Conservation (phyloP, 139 green algal species). For the Closterium sp. region DNA sequence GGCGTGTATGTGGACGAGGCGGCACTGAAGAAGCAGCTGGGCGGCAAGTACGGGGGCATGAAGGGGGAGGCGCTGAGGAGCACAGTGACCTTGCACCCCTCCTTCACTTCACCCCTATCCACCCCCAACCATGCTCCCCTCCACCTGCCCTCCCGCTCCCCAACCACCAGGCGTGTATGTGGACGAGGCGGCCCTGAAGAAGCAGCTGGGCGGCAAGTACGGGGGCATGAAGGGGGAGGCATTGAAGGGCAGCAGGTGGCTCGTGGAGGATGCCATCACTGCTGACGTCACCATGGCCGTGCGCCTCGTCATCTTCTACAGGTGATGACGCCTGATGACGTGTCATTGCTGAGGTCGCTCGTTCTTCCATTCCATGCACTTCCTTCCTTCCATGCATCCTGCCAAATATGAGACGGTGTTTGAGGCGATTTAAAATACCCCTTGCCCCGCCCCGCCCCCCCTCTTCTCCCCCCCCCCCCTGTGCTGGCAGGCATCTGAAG, state of each 20-base stretch:
- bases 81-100: too few species aligned
- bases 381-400: not conserved
- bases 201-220: not conserved
- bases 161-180: not conserved
- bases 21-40: not conserved
- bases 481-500: too few species aligned
- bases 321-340: not conserved
- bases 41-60: not conserved
- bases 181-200: not conserved
- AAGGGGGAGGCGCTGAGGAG: not conserved
- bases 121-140: too few species aligned
- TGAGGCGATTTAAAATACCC: too few species aligned
- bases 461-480: too few species aligned
- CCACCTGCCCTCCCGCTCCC: too few species aligned
- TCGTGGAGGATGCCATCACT: not conserved
- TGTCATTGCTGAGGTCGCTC: not conserved
- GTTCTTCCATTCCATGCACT: not conserved
- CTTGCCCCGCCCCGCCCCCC: too few species aligned
- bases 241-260: not conserved
- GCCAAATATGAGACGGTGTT: too few species aligned
- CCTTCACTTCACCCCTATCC: too few species aligned
- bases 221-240: not conserved
- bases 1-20: not conserved
- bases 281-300: not conserved
- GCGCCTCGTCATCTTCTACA: slow-evolving; percentile 20